Percentiles rank a stretch among this genome's conserved stretches.
These are phyloP conservation scores for Plectosphaerella cucumerina DNA, from an alignment of 2,329 filamentous ascomycete species.

Conservation along the genomic window DNA sequence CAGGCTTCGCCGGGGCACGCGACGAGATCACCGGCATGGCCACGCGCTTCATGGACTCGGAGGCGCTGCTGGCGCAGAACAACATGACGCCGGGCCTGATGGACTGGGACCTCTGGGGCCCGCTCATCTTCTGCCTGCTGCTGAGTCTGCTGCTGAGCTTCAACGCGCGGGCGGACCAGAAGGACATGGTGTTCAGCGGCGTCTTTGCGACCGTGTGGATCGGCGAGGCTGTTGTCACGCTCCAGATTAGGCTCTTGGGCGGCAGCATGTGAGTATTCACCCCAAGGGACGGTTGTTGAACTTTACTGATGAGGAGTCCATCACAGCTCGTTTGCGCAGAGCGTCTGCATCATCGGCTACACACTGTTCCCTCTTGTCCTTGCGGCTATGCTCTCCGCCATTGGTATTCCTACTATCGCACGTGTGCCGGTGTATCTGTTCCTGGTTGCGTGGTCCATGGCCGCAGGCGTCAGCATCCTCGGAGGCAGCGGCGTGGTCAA, in stretches of 20 bases:
- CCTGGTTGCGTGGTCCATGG: constrained; percentile 86
- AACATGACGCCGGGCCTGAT: constrained; percentile 85
- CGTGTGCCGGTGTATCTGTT: constrained; percentile 88
- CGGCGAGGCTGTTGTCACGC: constrained; percentile 91
- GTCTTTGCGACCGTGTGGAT: constrained; percentile 98
- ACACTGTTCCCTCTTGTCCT: constrained; percentile 96
- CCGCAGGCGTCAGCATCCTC: constrained; percentile 91
- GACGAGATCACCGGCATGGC: constrained; percentile 60
- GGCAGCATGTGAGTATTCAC: constrained; percentile 80
- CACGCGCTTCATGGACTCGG: constrained; percentile 60
- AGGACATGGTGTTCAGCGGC: constrained; percentile 86
- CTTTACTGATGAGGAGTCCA: not conserved
- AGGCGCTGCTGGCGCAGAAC: constrained; percentile 53
- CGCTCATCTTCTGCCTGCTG: constrained; percentile 87
- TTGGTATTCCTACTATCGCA: constrained; percentile 73
- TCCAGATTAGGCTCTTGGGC: constrained; percentile 93
- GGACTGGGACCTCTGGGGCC: constrained; percentile 99
- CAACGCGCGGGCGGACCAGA: constrained; percentile 73
- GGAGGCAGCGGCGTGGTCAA: constrained; percentile 93
- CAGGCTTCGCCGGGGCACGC: constrained; percentile 53
- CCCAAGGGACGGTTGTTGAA: not conserved
- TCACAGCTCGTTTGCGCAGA: constrained; percentile 89
- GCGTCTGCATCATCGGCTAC: constrained; percentile 96
- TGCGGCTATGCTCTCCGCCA: constrained; percentile 80
- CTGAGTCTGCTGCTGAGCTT: constrained; percentile 85